Conservation (phyloP, 148 eudicot genomes). For the Polygonum maritimum region DNA sequence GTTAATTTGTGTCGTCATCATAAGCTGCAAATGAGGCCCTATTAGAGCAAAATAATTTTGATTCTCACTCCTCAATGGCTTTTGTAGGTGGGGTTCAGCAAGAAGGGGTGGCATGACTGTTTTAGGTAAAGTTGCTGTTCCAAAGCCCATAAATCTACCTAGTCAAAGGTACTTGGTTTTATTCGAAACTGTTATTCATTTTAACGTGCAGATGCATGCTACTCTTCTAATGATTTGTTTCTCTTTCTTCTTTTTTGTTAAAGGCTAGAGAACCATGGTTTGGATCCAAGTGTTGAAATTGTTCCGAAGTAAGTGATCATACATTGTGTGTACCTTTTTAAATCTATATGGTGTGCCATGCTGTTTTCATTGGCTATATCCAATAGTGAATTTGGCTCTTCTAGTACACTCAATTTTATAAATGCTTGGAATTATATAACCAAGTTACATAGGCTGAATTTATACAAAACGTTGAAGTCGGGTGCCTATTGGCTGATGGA, state of each 20-base stretch:
- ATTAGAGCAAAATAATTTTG: not conserved
- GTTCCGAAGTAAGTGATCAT: conserved; percentile 86
- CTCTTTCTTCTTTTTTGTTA: conserved; percentile 10
- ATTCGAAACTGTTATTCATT: not conserved
- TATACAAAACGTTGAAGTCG: not conserved
- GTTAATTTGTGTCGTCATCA: not conserved
- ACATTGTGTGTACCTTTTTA: not conserved
- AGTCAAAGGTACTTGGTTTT: conserved; percentile 67
- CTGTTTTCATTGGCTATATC: not conserved
- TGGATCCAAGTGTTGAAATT: conserved; percentile 90
- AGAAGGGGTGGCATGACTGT: conserved; percentile 98
- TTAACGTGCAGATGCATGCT: not conserved
- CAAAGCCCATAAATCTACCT: conserved; percentile 93
- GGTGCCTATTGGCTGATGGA: not conserved
- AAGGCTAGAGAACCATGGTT: conserved; percentile 95
- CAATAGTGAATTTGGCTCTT: not conserved
- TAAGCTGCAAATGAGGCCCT: not conserved
- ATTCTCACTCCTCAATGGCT: not conserved
- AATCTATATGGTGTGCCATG: not conserved
- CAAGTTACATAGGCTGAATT: not conserved
- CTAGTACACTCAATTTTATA: not conserved
- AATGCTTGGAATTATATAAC: not conserved
- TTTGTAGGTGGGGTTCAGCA: conserved; percentile 67
- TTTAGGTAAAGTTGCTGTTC: conserved; percentile 95
- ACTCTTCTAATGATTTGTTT: not conserved